Evolutionary conservation across 768 basidiomycete species (phyloP), one percentile per base, ranked within the genome.

Genomic region (Kwoniella dendrophila): DNA sequence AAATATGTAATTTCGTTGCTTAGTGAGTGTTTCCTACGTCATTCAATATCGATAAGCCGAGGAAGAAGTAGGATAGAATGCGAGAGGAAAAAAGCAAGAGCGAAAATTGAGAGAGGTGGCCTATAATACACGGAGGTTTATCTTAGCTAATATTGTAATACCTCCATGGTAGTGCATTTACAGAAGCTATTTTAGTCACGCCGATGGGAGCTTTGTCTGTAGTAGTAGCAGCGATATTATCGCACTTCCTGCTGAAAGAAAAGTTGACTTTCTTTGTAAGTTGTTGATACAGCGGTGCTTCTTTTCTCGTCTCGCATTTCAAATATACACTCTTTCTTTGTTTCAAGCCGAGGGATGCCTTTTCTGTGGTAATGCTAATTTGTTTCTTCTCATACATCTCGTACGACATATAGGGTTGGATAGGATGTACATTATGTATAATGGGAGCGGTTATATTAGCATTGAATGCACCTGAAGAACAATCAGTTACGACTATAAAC

Each of bases 151-250:
- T 18, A 2, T 14, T 6, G 1, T 1, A 4, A 30, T 5, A 48
- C 20, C 20, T 20, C n/a, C 40, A 75, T 87, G 87, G 88, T 49
- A 92, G 94, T 74, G 90, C 92, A 6, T 93, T 94, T 76, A 88
- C 90, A 26, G 88, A 92, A 76, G 92, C 92, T 29, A 88, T 98
- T 70, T 86, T 97, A 62, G 96, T 98, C 63, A 98, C 95, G 38
- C 96, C 95, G 2, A 85, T 99, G 70, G 95, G 95, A 41, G 93
- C 95, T 7, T 85, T 99, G 56, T 93, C 92, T 20, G 96, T 99
- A 69, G 96, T 99, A 67, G 83, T 98, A 66, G 95, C 88, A 78
- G 93, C 94, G 51, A 89, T 95, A 33, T 81, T 97, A 18, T 94
- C 94, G 6, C 93, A 91, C 30, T 83, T 95, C 67, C 90, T 98